These are phyloP conservation scores for Exutisphaerella laricina DNA, from an alignment of 2,329 filamentous ascomycete genomes.

Conservation along the genomic window DNA sequence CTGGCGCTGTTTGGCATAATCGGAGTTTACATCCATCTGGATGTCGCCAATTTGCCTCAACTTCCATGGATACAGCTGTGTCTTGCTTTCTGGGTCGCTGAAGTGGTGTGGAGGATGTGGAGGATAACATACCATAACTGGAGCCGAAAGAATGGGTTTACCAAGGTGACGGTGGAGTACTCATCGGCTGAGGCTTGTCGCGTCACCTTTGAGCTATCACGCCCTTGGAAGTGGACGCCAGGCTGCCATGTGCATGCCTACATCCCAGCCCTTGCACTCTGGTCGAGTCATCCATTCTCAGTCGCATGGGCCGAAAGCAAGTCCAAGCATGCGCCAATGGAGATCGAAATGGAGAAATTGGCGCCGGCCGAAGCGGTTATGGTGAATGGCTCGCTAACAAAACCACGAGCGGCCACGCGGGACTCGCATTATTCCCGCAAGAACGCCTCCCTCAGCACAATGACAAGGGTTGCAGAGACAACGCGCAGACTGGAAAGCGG, in stretches of 20 bases:
- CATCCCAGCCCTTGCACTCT: slow-evolving; percentile 45
- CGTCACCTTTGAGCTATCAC: slow-evolving; percentile 55
- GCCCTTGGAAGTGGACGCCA: slow-evolving; percentile 48
- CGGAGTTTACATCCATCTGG: slow-evolving; percentile 73
- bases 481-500: slow-evolving; percentile 14
- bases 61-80: slow-evolving; percentile 69
- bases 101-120: slow-evolving; percentile 48
- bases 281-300: slow-evolving; percentile 47
- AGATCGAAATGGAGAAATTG: slow-evolving; percentile 34
- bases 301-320: slow-evolving; percentile 42
- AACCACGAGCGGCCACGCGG: slow-evolving; percentile 3
- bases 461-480: slow-evolving; percentile 16
- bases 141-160: slow-evolving; percentile 44
- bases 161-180: slow-evolving; percentile 52
- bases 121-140: slow-evolving; percentile 52
- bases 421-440: slow-evolving; percentile 10
- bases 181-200: slow-evolving; percentile 55
- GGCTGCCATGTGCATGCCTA: slow-evolving; percentile 58
- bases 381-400: not conserved
- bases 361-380: slow-evolving; percentile 13
- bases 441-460: slow-evolving; percentile 11
- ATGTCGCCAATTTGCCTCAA: slow-evolving; percentile 60
- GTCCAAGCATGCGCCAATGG: slow-evolving; percentile 22
- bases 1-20: slow-evolving; percentile 63
- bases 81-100: slow-evolving; percentile 69